Evolutionary conservation across 1,284 basidiomycete genomes (phyloP), one percentile per base, ranked within the genome.

Genomic region (Trichosporon sp.): DNA sequence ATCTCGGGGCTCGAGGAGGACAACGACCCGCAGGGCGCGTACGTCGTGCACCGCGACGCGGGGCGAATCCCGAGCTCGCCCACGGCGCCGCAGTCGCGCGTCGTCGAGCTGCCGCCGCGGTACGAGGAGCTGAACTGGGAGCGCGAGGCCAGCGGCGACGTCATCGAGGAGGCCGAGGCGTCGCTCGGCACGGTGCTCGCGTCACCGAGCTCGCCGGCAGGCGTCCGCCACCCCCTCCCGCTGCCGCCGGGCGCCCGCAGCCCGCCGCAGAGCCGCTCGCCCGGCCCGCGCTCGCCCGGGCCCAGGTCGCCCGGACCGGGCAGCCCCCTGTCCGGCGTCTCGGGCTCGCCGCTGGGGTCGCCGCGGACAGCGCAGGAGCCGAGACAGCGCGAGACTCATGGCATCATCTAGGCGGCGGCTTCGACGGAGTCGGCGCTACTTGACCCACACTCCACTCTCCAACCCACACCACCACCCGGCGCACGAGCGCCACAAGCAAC

Each of bases 51-150:
- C 73, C 72, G 76, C 9, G 81, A 82, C 73, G 80, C 76, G 1
- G 81, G 81, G 1, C 68, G 80, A 13, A 70, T 79, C 6, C 53
- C 60, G 0, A 62, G 68, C 23, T 47, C 31, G 11, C 47, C 65
- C 0, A 44, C 29, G 11, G 15, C 42, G 12, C 21, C 51, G 6
- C 15, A 31, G 29, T 23, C 38, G 5, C 70, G 65, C 29, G 77
- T 77, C 7, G 47, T 79, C 21, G 81, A 82, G 68, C 70, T 82
- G 51, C 81, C 81, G 25, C 81, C 81, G 5, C 70, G 81, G 63
- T 82, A 82, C 68, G 81, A 82, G 27, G 78, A 82, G 69, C 65
- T 82, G 51, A 70, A 77, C 60, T 82, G 80, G 80, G 76, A 69
- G 68, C 70, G 71, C 47, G 74, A 74, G 62, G 35, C 21, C 13